A percentile compares a stretch with the other conserved stretches of the same genome.
These are phyloP conservation scores for Mortierella polycephala DNA, from an alignment of 371 early-diverging fungal species.

Conservation along the genomic window DNA sequence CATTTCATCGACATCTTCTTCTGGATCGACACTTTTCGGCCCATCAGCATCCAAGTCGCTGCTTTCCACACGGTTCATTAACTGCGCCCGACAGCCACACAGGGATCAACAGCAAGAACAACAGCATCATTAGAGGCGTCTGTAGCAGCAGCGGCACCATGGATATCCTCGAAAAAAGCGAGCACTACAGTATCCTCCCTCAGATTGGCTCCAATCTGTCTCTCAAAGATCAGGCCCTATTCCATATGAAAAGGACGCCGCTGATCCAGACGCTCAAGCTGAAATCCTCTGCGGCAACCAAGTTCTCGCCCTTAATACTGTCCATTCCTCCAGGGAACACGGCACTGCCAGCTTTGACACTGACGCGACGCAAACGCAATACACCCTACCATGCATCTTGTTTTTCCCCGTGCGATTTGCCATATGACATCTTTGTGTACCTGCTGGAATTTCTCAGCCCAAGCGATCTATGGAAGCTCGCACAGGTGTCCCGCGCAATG, in stretches of 20 bases:
- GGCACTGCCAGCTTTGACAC: background rate
- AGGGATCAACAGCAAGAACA: background rate
- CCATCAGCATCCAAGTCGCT: constrained; percentile 4
- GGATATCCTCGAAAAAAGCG: constrained; percentile 22
- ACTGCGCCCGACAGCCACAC: background rate
- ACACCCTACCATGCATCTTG: constrained; percentile 23
- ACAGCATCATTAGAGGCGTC: background rate
- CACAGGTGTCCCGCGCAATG: constrained; percentile 37
- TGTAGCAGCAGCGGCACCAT: constrained; percentile 7
- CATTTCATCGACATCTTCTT: constrained; percentile 27
- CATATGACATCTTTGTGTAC: constrained; percentile 34
- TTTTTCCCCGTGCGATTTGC: constrained; percentile 46
- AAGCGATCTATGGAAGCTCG: constrained; percentile 39
- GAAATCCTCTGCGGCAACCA: constrained; percentile 12
- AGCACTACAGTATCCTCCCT: constrained; percentile 2
- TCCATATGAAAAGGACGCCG: background rate
- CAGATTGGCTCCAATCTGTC: no score
- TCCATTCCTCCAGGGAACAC: background rate
- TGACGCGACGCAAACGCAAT: constrained; percentile 5
- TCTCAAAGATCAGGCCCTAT: background rate
- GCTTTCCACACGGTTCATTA: background rate
- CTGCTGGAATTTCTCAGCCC: constrained; percentile 35
- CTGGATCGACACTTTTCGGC: constrained; percentile 3
- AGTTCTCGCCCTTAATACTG: constrained; percentile 12
- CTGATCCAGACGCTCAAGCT: constrained; percentile 14